Evolutionary conservation across 148 eudicot genomes (phyloP), one percentile per base, ranked within the genome.

Genomic region (Chenopodium formosanum): DNA sequence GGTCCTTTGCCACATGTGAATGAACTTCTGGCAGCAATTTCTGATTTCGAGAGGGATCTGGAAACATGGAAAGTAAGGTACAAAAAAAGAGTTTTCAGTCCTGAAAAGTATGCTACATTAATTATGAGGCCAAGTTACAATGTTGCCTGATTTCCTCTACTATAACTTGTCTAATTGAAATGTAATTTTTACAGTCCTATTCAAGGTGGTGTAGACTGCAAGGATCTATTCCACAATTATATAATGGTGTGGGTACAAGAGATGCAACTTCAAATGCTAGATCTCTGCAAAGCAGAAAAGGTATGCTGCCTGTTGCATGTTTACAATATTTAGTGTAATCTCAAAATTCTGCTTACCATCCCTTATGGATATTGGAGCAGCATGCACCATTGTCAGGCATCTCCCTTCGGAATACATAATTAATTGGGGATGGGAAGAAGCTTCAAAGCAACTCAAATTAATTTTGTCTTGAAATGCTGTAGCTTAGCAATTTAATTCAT

Each of bases 161-260:
- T 58, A 27, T 25, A 62, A 46, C 25, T 14, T 80, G 19, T 20
- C 46, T 60, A 50, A 50, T 2, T 50, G 14, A 17, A 56, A 73
- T 31, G 23, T 72, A 69, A 52, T 67, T 81, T 25, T 73, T 77
- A 44, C 89, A 92, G 98, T 73, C 83, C 85, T 23, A 86, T 89
- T 71, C 89, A 86, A 87, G 96, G 94, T 62, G 96, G 98, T 70
- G 88, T 94, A n/a, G 87, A 92, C 82, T 87, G 94, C 2, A 89
- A 88, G 81, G 83, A 87, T 76, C 85, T 94, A 85, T 94, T 77
- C 85, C 91, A 92, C 62, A 80, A 84, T 76, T 94, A 94, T 80
- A 92, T 94, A 77, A 91, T 91, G 93, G 90, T 92, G 27, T 94
- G 98, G 98, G 87, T 94, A 77, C 89, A 94, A 80, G 98, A 92